phyloP scores from a whole-genome alignment of 257 asterid species.

The Voacanga thouarsii region DNA sequence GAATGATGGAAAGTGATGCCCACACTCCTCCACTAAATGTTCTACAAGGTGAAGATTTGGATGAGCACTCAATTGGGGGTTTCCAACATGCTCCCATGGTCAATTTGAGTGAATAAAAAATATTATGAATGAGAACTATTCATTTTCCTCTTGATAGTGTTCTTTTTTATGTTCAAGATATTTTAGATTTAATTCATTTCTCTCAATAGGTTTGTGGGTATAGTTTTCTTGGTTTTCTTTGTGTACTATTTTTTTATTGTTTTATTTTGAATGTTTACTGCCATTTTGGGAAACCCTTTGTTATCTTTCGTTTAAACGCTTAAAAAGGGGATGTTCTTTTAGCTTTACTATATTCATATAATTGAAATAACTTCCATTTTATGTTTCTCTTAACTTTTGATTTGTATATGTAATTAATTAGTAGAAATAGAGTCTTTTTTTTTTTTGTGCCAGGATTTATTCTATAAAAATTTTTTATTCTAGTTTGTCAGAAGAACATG shows the following conservation, averaged over 20 bases:
- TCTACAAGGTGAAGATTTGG: no score
- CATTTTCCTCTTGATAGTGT: background rate
- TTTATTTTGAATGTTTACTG: background rate
- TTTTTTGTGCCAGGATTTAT: no score
- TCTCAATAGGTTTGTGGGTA: background rate
- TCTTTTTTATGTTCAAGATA: background rate
- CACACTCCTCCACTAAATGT: no score
- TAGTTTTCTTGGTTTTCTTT: background rate
- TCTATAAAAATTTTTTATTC: no score
- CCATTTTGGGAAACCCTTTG: background rate
- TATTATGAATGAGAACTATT: background rate
- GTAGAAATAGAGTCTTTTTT: no score
- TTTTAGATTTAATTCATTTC: constrained; percentile 2
- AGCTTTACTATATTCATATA: background rate
- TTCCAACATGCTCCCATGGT: no score
- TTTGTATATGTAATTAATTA: constrained; percentile 11
- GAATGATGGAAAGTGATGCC: no score
- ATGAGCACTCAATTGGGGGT: no score
- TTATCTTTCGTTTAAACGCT: background rate
- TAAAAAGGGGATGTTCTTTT: background rate
- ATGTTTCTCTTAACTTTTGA: background rate
- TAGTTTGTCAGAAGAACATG: no score
- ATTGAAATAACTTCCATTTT: background rate
- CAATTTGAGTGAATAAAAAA: background rate
- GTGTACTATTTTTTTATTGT: background rate